Conservation (phyloP, 768 basidiomycete species). For the Daedalea quercina region DNA sequence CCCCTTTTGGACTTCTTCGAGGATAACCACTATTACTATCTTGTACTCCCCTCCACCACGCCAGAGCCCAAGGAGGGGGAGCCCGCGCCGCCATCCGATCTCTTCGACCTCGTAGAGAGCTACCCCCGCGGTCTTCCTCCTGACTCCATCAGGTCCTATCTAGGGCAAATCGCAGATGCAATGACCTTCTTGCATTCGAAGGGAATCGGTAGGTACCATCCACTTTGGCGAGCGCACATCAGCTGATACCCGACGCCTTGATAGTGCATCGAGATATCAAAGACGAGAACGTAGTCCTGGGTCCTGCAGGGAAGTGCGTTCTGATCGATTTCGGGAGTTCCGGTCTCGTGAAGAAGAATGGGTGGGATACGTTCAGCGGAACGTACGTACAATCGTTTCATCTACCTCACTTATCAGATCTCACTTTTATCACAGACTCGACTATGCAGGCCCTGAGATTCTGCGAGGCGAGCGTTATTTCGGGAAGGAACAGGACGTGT, state of each 20-base stretch:
- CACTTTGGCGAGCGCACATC: background rate
- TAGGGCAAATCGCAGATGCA: constrained; percentile 93
- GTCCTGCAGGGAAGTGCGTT: constrained; percentile 75
- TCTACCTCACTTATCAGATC: constrained; percentile 5
- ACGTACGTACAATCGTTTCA: constrained; percentile 51
- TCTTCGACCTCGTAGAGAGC: constrained; percentile 92
- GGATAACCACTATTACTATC: constrained; percentile 92
- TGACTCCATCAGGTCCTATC: constrained; percentile 67
- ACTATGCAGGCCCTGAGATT: constrained; percentile 97
- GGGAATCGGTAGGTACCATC: constrained; percentile 67
- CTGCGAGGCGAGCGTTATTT: constrained; percentile 90
- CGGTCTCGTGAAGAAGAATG: constrained; percentile 72
- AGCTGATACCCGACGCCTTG: background rate
- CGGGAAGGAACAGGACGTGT: constrained; percentile 96
- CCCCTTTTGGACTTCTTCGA: constrained; percentile 95
- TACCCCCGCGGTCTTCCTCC: constrained; percentile 83
- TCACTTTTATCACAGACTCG: constrained; percentile 45
- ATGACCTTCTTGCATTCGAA: constrained; percentile 82
- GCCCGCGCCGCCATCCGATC: constrained; percentile 62
- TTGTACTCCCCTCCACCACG: constrained; percentile 76
- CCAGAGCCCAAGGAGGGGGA: constrained; percentile 49
- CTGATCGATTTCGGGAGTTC: constrained; percentile 97
- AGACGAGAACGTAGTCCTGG: constrained; percentile 92
- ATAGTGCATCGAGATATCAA: constrained; percentile 93
- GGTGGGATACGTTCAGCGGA: constrained; percentile 91